These are phyloP conservation scores for Arthrobotrys entomopaga DNA, from an alignment of 2,329 filamentous ascomycete genomes.

Conservation along the genomic window DNA sequence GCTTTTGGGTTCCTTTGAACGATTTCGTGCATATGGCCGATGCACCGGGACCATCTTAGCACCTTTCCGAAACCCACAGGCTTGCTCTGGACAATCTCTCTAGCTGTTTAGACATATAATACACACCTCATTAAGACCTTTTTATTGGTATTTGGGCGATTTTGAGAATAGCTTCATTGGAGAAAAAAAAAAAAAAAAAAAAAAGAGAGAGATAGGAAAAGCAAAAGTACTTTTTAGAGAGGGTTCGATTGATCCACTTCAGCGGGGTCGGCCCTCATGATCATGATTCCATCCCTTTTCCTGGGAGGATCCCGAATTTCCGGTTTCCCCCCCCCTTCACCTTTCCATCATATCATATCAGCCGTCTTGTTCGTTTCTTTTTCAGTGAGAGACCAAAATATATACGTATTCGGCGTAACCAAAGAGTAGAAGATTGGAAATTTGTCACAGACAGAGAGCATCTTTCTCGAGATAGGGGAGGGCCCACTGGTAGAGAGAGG, in stretches of 20 bases:
- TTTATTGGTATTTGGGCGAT: constrained; percentile 31
- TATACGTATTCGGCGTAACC: not conserved
- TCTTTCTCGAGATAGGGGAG: constrained; percentile 18
- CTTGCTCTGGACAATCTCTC: constrained; percentile 41
- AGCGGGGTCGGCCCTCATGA: constrained; percentile 50
- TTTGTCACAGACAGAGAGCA: constrained; percentile 23
- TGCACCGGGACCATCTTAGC: constrained; percentile 30
- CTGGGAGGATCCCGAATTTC: constrained; percentile 52
- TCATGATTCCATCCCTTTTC: constrained; percentile 52
- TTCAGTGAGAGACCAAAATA: constrained; percentile 27
- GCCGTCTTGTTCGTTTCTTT: constrained; percentile 36
- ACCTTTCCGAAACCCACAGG: constrained; percentile 46
- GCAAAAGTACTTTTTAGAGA: constrained; percentile 15
- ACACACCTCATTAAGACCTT: constrained; percentile 15
- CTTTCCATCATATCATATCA: no score
- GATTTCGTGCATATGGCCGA: constrained; percentile 35
- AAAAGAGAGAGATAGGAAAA: no score
- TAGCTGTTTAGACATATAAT: constrained; percentile 36
- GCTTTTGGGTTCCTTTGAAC: not conserved
- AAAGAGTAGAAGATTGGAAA: constrained; percentile 2
- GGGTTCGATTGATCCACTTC: constrained; percentile 39
- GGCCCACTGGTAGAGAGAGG: constrained; percentile 7
- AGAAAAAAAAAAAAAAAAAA: no score
- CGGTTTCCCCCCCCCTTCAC: constrained; percentile 52
- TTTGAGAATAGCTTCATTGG: constrained; percentile 3